phyloP scores from a whole-genome alignment of 2,329 filamentous ascomycete genomes.

The Sclerotinia minor region DNA sequence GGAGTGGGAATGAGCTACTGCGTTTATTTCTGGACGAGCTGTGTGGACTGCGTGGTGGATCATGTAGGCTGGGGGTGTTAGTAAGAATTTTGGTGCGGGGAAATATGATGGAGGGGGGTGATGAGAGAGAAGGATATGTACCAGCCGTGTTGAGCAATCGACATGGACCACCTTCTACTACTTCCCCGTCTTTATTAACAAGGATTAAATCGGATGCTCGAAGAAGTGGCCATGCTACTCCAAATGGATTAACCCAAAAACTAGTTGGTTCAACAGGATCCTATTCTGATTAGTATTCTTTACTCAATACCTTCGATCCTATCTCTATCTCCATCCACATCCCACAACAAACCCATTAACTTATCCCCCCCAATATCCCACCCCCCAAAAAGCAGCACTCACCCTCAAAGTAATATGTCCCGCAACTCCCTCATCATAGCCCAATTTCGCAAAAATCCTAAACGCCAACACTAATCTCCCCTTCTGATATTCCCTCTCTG shows the following conservation, averaged over 20 bases:
- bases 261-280: constrained; percentile 42
- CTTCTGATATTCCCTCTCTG: constrained; percentile 44
- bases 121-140: constrained; percentile 17
- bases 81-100: no score
- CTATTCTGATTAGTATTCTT: constrained; percentile 28
- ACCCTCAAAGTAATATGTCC: constrained; percentile 49
- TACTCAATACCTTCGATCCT: background rate
- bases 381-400: constrained; percentile 20
- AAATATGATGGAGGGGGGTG: no score
- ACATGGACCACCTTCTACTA: constrained; percentile 60
- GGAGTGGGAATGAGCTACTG: constrained; percentile 59
- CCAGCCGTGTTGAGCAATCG: constrained; percentile 40
- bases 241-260: constrained; percentile 44
- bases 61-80: constrained; percentile 49
- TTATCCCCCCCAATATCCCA: background rate
- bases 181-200: constrained; percentile 59
- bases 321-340: background rate
- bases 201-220: constrained; percentile 67
- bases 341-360: background rate
- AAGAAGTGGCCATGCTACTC: constrained; percentile 46
- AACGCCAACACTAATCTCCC: constrained; percentile 51
- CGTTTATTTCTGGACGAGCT: constrained; percentile 58
- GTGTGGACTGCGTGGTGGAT: constrained; percentile 61
- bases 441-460: constrained; percentile 49
- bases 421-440: constrained; percentile 49